Conservation (phyloP, 495 filamentous ascomycete species). For the Zalerion maritima region DNA sequence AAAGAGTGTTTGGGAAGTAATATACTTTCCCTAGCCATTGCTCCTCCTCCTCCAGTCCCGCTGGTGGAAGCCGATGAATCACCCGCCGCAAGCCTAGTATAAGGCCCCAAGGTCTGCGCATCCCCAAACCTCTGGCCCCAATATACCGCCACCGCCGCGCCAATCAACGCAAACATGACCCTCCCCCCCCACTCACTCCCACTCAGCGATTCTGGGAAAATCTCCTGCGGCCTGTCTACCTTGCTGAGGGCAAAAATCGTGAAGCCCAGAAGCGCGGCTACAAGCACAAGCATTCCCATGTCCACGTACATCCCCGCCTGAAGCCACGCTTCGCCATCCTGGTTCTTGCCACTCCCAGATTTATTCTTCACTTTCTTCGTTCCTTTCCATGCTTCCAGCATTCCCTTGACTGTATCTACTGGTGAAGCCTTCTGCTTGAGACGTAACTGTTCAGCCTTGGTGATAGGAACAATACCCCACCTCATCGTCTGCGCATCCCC, state of each 20-base stretch:
- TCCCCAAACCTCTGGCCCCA: constrained; percentile 11
- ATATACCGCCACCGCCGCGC: constrained; percentile 8
- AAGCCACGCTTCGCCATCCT: too few relatives aligned
- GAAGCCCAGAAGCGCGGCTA: constrained; percentile 9
- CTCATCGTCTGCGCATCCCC: constrained; percentile 1
- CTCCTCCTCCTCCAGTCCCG: constrained; percentile 2
- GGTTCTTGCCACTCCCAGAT: too few relatives aligned
- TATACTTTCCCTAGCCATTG: constrained; percentile 11
- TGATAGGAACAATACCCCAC: constrained; percentile 3
- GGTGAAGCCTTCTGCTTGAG: too few relatives aligned
- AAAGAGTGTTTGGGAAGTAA: constrained; percentile 10
- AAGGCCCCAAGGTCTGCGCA: constrained; percentile 10
- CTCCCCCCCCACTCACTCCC: constrained; percentile 6
- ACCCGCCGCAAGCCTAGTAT: constrained; percentile 5
- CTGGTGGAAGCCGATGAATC: too few relatives aligned
- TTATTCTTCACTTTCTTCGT: too few relatives aligned
- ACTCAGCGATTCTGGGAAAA: constrained; percentile 5
- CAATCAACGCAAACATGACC: constrained; percentile 10
- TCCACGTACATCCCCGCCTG: too few relatives aligned
- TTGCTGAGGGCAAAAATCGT: constrained; percentile 6
- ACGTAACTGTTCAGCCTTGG: too few relatives aligned
- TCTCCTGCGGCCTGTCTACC: constrained; percentile 7
- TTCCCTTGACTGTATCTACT: too few relatives aligned
- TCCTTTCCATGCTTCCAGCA: too few relatives aligned
- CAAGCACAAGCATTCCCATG: constrained; percentile 2